These are phyloP conservation scores for Melaleuca quinquenervia DNA, from an alignment of 345 rosid species.

Conservation along the genomic window DNA sequence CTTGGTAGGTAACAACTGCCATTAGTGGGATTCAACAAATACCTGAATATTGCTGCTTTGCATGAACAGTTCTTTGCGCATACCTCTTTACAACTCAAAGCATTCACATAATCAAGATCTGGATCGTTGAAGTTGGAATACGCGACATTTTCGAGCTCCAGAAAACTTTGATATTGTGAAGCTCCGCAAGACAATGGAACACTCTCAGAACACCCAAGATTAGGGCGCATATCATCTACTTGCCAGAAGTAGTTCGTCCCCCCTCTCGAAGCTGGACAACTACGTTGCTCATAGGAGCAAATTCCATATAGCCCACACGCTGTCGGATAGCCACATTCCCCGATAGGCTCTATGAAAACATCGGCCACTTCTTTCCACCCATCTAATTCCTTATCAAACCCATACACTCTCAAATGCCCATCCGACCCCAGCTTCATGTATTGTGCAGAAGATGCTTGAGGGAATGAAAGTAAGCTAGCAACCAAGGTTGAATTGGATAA, in stretches of 20 bases:
- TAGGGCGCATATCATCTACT: not conserved
- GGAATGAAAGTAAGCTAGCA: not conserved
- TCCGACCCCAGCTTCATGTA: slow-evolving; percentile 4
- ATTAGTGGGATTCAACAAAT: not conserved
- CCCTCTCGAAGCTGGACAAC: not conserved
- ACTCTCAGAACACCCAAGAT: not conserved
- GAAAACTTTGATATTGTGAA: not conserved
- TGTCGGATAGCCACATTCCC: slow-evolving; percentile 3
- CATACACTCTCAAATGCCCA: slow-evolving; percentile 9
- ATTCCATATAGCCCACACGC: slow-evolving; percentile 11
- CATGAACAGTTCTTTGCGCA: slow-evolving; percentile 10
- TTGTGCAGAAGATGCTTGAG: not conserved
- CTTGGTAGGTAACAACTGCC: not conserved
- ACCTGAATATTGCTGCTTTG: slow-evolving; percentile 9
- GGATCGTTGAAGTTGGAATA: not conserved
- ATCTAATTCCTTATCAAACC: not conserved
- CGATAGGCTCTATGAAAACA: not conserved
- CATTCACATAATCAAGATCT: not conserved
- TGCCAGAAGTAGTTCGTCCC: not conserved
- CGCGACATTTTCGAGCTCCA: not conserved
- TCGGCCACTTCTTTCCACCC: not conserved
- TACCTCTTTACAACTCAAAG: not conserved
- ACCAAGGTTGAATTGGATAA: not conserved
- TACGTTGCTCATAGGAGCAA: slow-evolving; percentile 6
- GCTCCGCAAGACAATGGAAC: slow-evolving; percentile 1